Evolutionary conservation across 225 moss, liverwort and hornwort species (phyloP), one percentile per base, ranked within the genome.

Genomic region (Polytrichum commune): DNA sequence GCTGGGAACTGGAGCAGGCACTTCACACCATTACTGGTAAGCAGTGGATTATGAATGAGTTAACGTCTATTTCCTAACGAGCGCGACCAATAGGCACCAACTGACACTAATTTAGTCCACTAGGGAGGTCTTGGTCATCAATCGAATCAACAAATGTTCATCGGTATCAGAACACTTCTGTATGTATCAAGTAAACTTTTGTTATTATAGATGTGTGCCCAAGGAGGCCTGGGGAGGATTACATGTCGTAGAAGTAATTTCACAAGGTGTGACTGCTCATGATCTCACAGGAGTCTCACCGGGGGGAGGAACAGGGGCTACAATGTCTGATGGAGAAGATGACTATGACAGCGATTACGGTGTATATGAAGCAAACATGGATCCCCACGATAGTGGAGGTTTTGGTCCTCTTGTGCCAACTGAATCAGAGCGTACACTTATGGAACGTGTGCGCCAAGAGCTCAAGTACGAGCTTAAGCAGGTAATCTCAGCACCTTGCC

Each of bases 311-410:
- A 84, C 78, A 27, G 90, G 93, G 28, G 77, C 86, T 29, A 88
- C 90, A 46, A 93, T 93, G 93, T 93, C 93, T 22, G 93, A 92
- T 67, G 86, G 86, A 26, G 84, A 88, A 27, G 90, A 87, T 13
- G 91, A 89, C 57, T 79, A 80, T 65, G 91, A 87, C 22, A 86
- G 89, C 74, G 86, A 85, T 62, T 79, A 82, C 68, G 77, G 75
- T 74, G 68, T 72, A 55, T 89, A 80, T 29, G 88, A 89, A 60
- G 29, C 89, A 29, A 77, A 71, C 68, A 13, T 82, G 65, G 89
- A 86, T 58, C 79, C 71, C 3, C 76, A 76, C 18, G 88, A 91
- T 70, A 83, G 73, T 74, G 86, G 82, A 70, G 78, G 79, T 62
- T 81, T 79, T 66, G 91, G 91, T 19, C 83, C 86, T 46, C 74